Evolutionary conservation across 2,329 filamentous ascomycete species (phyloP), one percentile per base, ranked within the genome.

Genomic region (Cladosporium sp.): DNA sequence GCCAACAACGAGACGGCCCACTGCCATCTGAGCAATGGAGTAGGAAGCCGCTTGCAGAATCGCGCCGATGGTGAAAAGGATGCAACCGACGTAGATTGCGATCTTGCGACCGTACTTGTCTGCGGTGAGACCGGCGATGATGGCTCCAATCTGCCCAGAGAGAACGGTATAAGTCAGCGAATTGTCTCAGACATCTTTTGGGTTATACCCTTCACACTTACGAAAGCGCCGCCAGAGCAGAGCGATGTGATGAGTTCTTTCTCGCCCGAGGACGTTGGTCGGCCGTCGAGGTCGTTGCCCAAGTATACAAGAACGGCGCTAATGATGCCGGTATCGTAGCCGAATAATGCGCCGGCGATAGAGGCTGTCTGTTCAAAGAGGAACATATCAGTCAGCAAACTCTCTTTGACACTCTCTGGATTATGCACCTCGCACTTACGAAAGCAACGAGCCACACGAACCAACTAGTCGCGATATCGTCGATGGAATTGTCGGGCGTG

Each of bases 1-100:
- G 28, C 81, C 81, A 59, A 79, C 78, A 1, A 82, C 69, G 3
- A 82, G 79, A 56, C 80, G 75, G 12, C 80, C 80, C 5, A 77
- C 72, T 2, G 69, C 65, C 74, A 79, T 77, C 60, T 79, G 76
- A 1, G 71, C 72, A 28, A 79, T 57, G 12, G 62, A 4, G 69
- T 68, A 51, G 0, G 64, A 51, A n/a, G 64, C 40, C 5, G 62
- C 64, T 37, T 66, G 66, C 1, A 67, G 45, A 19, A 64, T 62
- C 7, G 73, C 69, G 17, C 76, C 75, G 25, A 71, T 51, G 40
- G 70, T 66, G 40, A 55, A 55, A 8, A 78, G 66, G 3, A 73
- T 60, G 54, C 73, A 76, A 3, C 72, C 75, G 5, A 74, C 59
- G 55, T 75, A 77, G 60, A 79, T 76, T 5, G 69, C 69, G 57